phyloP scores from a whole-genome alignment of 208 protist species.

The Trichomonas gallinae region DNA sequence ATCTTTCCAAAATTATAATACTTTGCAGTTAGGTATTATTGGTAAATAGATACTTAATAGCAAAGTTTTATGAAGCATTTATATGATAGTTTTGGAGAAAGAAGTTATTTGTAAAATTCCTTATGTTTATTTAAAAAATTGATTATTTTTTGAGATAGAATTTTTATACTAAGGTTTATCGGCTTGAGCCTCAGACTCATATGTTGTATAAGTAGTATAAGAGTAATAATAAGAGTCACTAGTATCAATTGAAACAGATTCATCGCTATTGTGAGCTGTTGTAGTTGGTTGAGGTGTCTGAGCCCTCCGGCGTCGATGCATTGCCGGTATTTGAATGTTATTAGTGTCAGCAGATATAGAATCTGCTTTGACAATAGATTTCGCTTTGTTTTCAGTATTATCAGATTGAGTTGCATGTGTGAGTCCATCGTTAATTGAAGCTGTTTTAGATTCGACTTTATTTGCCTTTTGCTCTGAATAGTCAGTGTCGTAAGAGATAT shows the following conservation, averaged over 20 bases:
- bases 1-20: no score
- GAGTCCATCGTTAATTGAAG: neutral
- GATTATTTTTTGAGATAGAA: no score
- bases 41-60: no score
- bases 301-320: neutral
- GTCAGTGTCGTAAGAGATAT: neutral
- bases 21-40: no score
- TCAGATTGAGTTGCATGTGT: neutral
- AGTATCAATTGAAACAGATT: neutral
- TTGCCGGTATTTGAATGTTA: neutral
- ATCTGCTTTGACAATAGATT: neutral
- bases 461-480: neutral
- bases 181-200: no score
- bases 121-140: no score
- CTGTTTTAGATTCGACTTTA: neutral
- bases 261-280: neutral
- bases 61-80: no score
- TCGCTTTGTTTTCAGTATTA: neutral
- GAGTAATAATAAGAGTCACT: neutral
- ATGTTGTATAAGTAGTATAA: no score
- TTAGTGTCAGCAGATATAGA: neutral
- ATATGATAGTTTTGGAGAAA: no score
- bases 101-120: no score
- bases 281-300: neutral
- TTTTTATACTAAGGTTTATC: no score